Percentiles rank a stretch among this genome's conserved stretches.
Evolutionary conservation across 495 filamentous ascomycete genomes (phyloP).

Genomic region (Cercophora samala): DNA sequence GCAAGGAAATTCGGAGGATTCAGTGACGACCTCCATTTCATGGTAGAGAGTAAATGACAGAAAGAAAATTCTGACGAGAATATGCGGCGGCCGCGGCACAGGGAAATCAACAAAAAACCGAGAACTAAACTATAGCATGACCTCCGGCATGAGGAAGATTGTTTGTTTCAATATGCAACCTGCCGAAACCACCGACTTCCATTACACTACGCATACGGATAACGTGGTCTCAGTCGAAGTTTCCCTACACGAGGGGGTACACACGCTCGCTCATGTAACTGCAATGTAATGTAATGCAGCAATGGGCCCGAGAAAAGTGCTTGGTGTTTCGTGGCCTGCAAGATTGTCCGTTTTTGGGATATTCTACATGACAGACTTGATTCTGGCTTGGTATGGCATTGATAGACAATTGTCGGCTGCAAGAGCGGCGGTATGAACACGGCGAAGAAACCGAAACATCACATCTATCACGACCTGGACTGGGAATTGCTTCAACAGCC

Average conservation of each 20-base stretch:
- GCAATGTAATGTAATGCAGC: neutral
- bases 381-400: neutral
- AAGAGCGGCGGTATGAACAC: neutral
- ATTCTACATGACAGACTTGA: neutral
- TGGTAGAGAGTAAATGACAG: neutral
- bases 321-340: neutral
- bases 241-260: neutral
- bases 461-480: neutral
- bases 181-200: neutral
- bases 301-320: neutral
- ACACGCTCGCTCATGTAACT: neutral
- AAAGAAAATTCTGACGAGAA: neutral
- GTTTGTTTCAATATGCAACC: neutral
- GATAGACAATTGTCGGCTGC: neutral
- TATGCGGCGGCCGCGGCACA: neutral
- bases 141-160: neutral
- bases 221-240: neutral
- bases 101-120: neutral
- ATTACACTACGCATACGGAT: neutral
- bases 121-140: neutral
- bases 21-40: neutral
- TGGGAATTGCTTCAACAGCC: neutral
- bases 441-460: neutral
- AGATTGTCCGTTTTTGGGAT: neutral
- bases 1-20: conserved; percentile 9